These are phyloP conservation scores for Acanthamoeba lugdunensis DNA, from an alignment of 208 protist species.

Conservation along the genomic window DNA sequence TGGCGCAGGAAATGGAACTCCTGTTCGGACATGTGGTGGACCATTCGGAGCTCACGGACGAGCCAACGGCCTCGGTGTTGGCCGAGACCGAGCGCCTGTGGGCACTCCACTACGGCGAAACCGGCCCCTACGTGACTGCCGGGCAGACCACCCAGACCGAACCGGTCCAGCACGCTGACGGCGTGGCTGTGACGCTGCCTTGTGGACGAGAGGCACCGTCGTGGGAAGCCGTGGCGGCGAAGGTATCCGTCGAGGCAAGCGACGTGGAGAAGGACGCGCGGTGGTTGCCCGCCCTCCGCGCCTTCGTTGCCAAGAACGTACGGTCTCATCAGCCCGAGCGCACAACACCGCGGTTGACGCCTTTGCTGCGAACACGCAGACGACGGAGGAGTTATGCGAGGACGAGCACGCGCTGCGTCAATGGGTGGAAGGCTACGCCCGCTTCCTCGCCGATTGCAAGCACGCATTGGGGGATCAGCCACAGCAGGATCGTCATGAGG, in stretches of 20 bases:
- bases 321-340: neutral
- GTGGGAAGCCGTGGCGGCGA: neutral
- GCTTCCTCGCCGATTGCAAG: neutral
- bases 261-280: conserved; percentile 18
- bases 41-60: neutral
- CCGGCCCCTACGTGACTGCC: too few species aligned
- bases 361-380: neutral
- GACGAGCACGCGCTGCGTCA: neutral
- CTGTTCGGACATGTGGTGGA: neutral
- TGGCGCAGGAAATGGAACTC: neutral
- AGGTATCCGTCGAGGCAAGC: neutral
- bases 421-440: neutral
- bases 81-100: neutral
- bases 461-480: neutral
- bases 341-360: too few species aligned
- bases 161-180: too few species aligned
- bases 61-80: neutral
- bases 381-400: neutral
- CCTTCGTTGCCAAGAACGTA: neutral
- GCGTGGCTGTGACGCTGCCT: too few species aligned
- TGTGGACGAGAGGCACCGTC: neutral
- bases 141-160: too few species aligned
- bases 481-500: neutral
- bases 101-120: neutral
- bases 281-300: neutral